These are phyloP conservation scores for Obelidium mucronatum DNA, from an alignment of 192 early-diverging fungal species.

Conservation along the genomic window DNA sequence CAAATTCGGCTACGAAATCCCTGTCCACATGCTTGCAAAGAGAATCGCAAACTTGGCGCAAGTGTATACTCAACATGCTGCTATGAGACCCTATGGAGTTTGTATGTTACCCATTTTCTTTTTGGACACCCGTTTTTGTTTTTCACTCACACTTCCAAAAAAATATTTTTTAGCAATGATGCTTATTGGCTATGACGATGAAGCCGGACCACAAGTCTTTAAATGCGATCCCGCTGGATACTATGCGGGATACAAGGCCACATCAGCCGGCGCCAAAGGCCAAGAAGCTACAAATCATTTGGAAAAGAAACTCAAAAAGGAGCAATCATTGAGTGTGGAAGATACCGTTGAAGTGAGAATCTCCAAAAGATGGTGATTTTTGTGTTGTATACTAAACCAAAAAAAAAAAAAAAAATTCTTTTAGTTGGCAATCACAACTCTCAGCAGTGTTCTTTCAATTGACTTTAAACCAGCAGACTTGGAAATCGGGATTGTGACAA, in stretches of 20 bases:
- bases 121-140: not conserved
- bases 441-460: constrained; percentile 88
- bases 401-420: no score
- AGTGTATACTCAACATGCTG: constrained; percentile 99
- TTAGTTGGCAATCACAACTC: constrained; percentile 91
- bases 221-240: constrained; percentile 99
- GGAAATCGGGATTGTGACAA: constrained; percentile 90
- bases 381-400: no score
- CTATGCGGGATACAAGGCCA: constrained; percentile 97
- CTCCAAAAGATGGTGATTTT: no score
- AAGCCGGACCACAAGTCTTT: constrained; percentile 96
- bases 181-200: constrained; percentile 94
- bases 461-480: constrained; percentile 98
- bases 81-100: constrained; percentile 96
- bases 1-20: constrained; percentile 98
- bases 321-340: constrained; percentile 76
- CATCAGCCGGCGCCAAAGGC: constrained; percentile 93
- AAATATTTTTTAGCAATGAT: no score
- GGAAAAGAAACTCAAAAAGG: constrained; percentile 98
- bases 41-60: constrained; percentile 98
- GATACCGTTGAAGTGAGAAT: constrained; percentile 93
- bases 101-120: constrained; percentile 63
- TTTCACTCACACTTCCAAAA: constrained; percentile 18
- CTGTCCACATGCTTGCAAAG: constrained; percentile 96
- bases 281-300: constrained; percentile 95